Base-by-base conservation (phyloP, 768 basidiomycete species). In the Amanita pallidorosea region DNA sequence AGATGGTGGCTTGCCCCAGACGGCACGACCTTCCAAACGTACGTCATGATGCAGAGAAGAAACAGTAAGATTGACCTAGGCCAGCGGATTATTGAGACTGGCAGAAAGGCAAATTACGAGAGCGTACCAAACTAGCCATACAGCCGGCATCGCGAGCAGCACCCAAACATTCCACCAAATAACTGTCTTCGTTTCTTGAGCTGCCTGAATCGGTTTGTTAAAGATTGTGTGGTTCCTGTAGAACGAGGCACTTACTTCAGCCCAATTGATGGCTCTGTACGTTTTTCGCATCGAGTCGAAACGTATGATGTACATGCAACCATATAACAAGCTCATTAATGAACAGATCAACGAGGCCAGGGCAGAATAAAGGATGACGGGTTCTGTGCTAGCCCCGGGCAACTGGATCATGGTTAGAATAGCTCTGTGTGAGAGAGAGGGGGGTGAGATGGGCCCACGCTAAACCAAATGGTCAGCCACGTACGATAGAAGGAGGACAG, bases 91-190 rank as follows among this genome's bases (percentile, higher is more conserved):
- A 45, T 49, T 29, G 5, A 35, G n/a, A 23, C 40, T 23, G 3
- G n/a, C n/a, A n/a, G n/a, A n/a, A 38, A 23, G 34, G 17, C 7
- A 18, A 15, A 22, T 27, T 6, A 18, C 40, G 29, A 25, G 2
- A 27, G 54, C 60, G 17, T 52, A 77, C 81, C 81, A 85, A 6
- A 78, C 70, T 31, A 84, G 71, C 79, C 80, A 85, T 12, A 80
- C 58, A 0, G 73, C 76, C 0, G 83, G 83, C 68, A 81, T 73
- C 0, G 81, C 77, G 25, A 85, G 68, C 17, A 85, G 54, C 1
- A 84, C 75, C 81, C 83, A 84, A 15, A 84, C 77, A 53, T 85
- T 85, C 83, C 83, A 71, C 53, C 58, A 65, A 25, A 67, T 63
- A 1, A 45, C 43, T 0, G 62, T 57, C 11, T 53, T 57, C 2